Evolutionary conservation across 2,329 filamentous ascomycete genomes (phyloP).

Genomic region (Cercospora berteroae): DNA sequence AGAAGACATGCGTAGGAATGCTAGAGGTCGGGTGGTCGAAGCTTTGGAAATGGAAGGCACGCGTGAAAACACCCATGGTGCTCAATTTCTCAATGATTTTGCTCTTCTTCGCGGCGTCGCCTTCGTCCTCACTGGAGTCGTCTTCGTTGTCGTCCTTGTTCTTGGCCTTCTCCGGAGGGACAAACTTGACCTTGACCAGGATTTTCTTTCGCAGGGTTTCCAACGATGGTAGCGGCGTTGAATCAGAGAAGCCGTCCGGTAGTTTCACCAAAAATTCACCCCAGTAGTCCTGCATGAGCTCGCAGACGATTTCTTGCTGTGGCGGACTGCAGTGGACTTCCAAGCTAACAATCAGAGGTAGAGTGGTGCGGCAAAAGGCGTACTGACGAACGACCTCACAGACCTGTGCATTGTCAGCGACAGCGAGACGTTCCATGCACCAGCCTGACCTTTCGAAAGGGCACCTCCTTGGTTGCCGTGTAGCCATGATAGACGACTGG

Average conservation of each 20-base stretch:
- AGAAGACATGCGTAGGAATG: conserved; percentile 63
- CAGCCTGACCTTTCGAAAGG: conserved; percentile 80
- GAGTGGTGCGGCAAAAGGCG: conserved; percentile 22
- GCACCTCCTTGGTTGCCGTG: conserved; percentile 80
- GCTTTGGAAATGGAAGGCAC: conserved; percentile 75
- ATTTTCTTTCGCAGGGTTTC: conserved; percentile 76
- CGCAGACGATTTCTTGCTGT: conserved; percentile 84
- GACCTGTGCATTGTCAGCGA: neutral
- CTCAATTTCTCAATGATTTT: conserved; percentile 71
- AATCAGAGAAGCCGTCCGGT: conserved; percentile 46
- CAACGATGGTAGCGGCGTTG: conserved; percentile 62
- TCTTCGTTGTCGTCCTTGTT: conserved; percentile 15
- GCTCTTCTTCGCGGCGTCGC: conserved; percentile 43
- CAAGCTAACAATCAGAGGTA: conserved; percentile 87
- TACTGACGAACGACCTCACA: conserved; percentile 9
- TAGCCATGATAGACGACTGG: conserved; percentile 49
- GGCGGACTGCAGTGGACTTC: conserved; percentile 81
- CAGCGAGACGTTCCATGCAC: conserved; percentile 34
- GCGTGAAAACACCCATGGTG: conserved; percentile 77
- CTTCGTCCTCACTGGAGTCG: conserved; percentile 43
- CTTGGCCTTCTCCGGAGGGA: conserved; percentile 39
- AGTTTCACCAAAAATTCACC: conserved; percentile 67
- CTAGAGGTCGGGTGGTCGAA: conserved; percentile 62
- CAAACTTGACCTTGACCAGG: conserved; percentile 53
- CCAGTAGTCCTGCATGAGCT: conserved; percentile 92